Evolutionary conservation across 257 asterid genomes (phyloP).

Genomic region (Scutellaria baicalensis): DNA sequence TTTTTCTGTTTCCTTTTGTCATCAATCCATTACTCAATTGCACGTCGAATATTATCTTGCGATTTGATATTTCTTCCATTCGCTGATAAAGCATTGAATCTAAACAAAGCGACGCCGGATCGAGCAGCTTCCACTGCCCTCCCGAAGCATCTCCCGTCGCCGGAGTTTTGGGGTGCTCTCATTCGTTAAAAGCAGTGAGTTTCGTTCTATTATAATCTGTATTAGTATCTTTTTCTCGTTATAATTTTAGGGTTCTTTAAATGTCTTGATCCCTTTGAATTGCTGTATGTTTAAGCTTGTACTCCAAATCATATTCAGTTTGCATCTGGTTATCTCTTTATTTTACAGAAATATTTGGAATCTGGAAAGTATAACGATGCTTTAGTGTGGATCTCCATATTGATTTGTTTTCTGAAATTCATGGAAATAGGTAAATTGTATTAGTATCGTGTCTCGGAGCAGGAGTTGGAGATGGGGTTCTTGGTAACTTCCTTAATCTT

Average conservation of each 20-base stretch:
- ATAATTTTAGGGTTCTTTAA: not conserved
- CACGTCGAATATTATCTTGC: constrained; percentile 1
- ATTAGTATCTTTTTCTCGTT: not conserved
- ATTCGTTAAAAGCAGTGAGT: not conserved
- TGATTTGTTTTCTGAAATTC: constrained; percentile 11
- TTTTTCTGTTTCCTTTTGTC: not conserved
- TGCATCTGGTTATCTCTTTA: not conserved
- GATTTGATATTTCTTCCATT: not conserved
- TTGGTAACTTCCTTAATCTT: constrained; percentile 65
- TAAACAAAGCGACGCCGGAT: constrained; percentile 24
- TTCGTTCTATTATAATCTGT: not conserved
- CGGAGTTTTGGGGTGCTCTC: constrained; percentile 8
- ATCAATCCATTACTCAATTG: not conserved
- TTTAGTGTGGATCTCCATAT: constrained; percentile 6
- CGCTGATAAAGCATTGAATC: constrained; percentile 10
- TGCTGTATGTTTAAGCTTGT: not conserved
- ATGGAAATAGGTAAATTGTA: constrained; percentile 12
- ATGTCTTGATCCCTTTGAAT: constrained; percentile 12
- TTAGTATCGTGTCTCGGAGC: not conserved
- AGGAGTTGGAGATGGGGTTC: constrained; percentile 57
- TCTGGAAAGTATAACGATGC: not conserved
- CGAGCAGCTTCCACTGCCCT: constrained; percentile 20
- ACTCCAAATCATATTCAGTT: not conserved
- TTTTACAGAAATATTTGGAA: not conserved
- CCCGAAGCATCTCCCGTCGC: constrained; percentile 11